phyloP scores from a whole-genome alignment of 2,329 filamentous ascomycete genomes.

The Paracorniculantispora psalliotae region DNA sequence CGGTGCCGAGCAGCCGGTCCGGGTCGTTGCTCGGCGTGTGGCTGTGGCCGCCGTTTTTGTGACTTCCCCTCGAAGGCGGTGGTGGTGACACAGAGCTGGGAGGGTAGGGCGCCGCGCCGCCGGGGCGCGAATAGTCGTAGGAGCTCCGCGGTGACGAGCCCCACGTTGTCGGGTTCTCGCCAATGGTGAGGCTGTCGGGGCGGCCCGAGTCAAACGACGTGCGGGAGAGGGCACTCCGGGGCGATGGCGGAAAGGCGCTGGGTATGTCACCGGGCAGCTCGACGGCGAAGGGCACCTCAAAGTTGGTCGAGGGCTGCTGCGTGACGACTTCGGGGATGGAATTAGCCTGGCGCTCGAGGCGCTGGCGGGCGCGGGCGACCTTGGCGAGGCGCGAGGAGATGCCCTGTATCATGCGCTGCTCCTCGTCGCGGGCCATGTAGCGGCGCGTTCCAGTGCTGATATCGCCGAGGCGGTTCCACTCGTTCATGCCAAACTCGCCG shows the following conservation, averaged over 20 bases:
- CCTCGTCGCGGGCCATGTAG: conserved; percentile 69
- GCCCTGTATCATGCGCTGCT: conserved; percentile 72
- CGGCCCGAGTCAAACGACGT: conserved; percentile 53
- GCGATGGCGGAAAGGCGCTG: conserved; percentile 30
- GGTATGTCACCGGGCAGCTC: conserved; percentile 56
- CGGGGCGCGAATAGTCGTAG: conserved; percentile 39
- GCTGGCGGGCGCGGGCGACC: conserved; percentile 70
- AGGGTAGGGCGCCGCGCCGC: conserved; percentile 25
- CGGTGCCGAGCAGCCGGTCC: conserved; percentile 51
- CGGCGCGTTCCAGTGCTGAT: conserved; percentile 88
- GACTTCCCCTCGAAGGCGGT: conserved; percentile 16
- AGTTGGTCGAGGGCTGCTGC: conserved; percentile 37
- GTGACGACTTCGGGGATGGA: conserved; percentile 41
- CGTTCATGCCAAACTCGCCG: conserved; percentile 97
- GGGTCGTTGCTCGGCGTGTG: conserved; percentile 39
- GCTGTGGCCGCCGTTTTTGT: conserved; percentile 28
- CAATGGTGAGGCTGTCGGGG: conserved; percentile 43
- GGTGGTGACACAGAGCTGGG: conserved; percentile 22
- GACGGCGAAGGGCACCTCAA: conserved; percentile 43
- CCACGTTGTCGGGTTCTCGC: conserved; percentile 20
- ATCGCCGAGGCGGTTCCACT: conserved; percentile 89
- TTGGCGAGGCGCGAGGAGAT: conserved; percentile 78
- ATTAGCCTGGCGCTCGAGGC: conserved; percentile 50
- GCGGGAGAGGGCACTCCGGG: conserved; percentile 37
- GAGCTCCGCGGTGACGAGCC: conserved; percentile 47